Evolutionary conservation across 805 yeast species (phyloP).

Genomic region (Lachancea quebecensis): DNA sequence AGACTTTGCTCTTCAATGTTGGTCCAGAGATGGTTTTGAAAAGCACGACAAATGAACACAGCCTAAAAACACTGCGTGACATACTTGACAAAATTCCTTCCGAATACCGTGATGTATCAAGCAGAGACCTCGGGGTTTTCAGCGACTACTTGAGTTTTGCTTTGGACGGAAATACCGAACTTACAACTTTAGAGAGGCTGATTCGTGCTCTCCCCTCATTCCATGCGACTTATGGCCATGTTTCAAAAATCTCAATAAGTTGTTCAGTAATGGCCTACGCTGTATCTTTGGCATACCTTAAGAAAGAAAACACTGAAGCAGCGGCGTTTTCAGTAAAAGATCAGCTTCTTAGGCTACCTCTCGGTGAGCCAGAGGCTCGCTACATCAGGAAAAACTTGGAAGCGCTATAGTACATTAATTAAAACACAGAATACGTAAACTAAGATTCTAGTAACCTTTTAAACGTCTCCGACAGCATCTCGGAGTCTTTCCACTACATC

Average conservation of each 20-base stretch:
- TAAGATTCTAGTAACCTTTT: neutral
- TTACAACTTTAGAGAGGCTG: conserved; percentile 34
- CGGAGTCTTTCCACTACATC: conserved; percentile 71
- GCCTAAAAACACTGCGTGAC: conserved; percentile 27
- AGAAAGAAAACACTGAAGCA: conserved; percentile 15
- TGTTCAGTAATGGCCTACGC: conserved; percentile 45
- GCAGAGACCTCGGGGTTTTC: conserved; percentile 53
- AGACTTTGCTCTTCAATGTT: conserved; percentile 44
- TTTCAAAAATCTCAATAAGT: conserved; percentile 39
- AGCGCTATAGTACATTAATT: neutral
- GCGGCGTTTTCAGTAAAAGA: conserved; percentile 3
- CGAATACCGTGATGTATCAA: conserved; percentile 42
- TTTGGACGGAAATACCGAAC: conserved; percentile 16
- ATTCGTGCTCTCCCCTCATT: conserved; percentile 41
- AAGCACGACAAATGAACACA: conserved; percentile 37
- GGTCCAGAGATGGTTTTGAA: conserved; percentile 61
- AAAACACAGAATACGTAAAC: neutral
- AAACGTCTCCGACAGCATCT: conserved; percentile 42
- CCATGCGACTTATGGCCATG: conserved; percentile 27
- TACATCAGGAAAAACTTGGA: conserved; percentile 19
- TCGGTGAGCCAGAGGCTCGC: conserved; percentile 26
- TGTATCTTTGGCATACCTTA: conserved; percentile 27
- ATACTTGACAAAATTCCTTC: conserved; percentile 41
- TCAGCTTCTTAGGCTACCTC: conserved; percentile 16
- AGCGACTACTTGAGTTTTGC: conserved; percentile 39